Base-by-base conservation (phyloP, 306 rosid genomes). In the Parietaria judaica region DNA sequence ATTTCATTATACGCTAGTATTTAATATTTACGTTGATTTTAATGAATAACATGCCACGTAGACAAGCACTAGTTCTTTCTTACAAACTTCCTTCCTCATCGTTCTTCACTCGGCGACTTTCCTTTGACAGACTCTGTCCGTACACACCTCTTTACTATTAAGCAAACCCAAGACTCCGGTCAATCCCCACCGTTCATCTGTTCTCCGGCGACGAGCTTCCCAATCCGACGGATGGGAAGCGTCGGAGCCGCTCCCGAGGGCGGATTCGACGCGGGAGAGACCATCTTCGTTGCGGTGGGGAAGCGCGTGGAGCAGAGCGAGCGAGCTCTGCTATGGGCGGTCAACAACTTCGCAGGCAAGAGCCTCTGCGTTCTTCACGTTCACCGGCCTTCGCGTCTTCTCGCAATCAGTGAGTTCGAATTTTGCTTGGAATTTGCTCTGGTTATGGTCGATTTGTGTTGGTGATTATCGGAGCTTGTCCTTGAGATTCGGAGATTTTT, bases 221-320 rank as follows among this genome's bases (percentile, higher is more conserved):
- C 44, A 49, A 62, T 34, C 55, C 58, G 45, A 55, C 66, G 53
- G 52, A 90, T 90, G 97, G 96, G 89, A 44, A 78, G 78, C 82
- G 66, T 72, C 46, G 72, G 17, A 14, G 79, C 36, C 51, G 58
- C 44, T 43, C 58, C 44, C 14, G 83, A 49, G 60, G 86, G 53
- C 55, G 65, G 62, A 51, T 69, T 80, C 53, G 81, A 71, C 58
- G 77, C 71, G 70, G 82, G 72, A 23, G 79, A 86, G 60, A 78
- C 89, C 58, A 72, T 88, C 56, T 80, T 76, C 48, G 95, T 91
- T 61, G 97, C 95, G 3, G 96, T 91, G 51, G 95, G 96, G 49
- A 76, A 61, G 60, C 71, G 71, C 66, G 66, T 66, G 4, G 66
- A 74, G 56, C 79, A 78, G 75, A 77, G 71, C 62, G 51, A 70